These are phyloP conservation scores for Malus sieversii DNA, from an alignment of 306 rosid species.

Conservation along the genomic window DNA sequence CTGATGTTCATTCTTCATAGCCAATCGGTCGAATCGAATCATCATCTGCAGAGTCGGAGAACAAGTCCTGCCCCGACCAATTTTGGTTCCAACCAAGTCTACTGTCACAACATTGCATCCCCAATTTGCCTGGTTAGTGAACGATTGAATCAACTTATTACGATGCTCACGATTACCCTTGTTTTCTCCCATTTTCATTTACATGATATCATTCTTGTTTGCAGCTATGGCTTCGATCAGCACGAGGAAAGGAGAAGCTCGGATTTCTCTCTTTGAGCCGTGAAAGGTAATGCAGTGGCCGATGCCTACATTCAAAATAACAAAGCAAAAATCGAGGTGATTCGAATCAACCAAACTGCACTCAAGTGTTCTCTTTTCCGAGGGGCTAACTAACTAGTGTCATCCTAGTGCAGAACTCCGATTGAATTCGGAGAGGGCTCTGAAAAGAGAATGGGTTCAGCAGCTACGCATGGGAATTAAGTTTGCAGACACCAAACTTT, in stretches of 20 bases:
- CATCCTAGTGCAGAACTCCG: conserved; percentile 34
- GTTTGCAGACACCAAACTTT: conserved; percentile 48
- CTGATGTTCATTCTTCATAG: conserved; percentile 18
- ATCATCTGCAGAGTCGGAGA: conserved; percentile 12
- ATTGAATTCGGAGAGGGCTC: conserved; percentile 46
- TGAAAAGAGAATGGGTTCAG: conserved; percentile 31
- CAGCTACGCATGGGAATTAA: conserved; percentile 51
- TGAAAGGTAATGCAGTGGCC: conserved; percentile 84
- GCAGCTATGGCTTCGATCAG: conserved; percentile 43
- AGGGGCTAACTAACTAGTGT: background rate
- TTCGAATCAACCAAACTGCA: background rate
- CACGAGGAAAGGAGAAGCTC: conserved; percentile 76
- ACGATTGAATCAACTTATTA: background rate
- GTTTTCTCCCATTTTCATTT: too few species aligned
- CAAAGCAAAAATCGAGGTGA: conserved; percentile 60
- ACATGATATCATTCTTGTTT: background rate
- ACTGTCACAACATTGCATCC: conserved; percentile 15
- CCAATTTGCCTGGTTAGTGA: conserved; percentile 27
- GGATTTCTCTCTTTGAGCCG: conserved; percentile 41
- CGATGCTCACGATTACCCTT: too few species aligned
- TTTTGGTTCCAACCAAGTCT: conserved; percentile 6
- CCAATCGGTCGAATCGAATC: conserved; percentile 3
- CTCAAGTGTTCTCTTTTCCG: background rate
- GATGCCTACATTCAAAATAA: conserved; percentile 47
- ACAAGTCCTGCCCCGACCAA: conserved; percentile 1